phyloP scores from a whole-genome alignment of 164 flowering plant species.

The Litsea cubeba region DNA sequence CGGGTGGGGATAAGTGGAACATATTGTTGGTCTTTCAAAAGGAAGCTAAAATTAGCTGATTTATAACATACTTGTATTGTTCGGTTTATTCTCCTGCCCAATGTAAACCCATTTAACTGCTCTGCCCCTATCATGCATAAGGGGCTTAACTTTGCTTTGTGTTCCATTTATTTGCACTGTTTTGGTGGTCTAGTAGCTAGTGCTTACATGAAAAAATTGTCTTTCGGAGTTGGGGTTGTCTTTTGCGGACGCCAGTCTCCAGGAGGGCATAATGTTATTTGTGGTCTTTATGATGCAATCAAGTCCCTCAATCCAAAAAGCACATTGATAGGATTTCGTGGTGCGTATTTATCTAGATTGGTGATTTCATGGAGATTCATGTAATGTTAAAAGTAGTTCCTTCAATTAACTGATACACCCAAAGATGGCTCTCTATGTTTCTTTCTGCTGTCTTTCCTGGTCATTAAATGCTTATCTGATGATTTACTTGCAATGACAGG shows the following conservation, averaged over 20 bases:
- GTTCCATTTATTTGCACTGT: too few species aligned
- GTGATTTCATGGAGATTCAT: too few species aligned
- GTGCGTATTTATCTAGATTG: slow-evolving; percentile 3
- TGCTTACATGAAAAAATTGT: background rate
- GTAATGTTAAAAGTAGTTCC: too few species aligned
- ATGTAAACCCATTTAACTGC: too few species aligned
- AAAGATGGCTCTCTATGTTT: background rate
- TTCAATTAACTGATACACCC: background rate
- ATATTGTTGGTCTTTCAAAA: too few species aligned
- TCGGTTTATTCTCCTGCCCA: too few species aligned
- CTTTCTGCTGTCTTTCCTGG: background rate
- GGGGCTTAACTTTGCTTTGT: too few species aligned
- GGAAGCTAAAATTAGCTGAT: too few species aligned
- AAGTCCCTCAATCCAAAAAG: slow-evolving; percentile 19
- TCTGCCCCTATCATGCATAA: too few species aligned
- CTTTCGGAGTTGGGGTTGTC: slow-evolving; percentile 19
- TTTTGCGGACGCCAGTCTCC: slow-evolving; percentile 30
- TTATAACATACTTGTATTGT: too few species aligned
- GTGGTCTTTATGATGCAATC: slow-evolving; percentile 25
- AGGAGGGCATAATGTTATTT: slow-evolving; percentile 25
- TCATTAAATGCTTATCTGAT: background rate
- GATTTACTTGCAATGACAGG: slow-evolving; percentile 6
- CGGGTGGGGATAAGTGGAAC: too few species aligned
- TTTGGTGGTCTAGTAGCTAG: too few species aligned
- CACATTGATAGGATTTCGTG: slow-evolving; percentile 20